These are phyloP conservation scores for Candida oleophila DNA, from an alignment of 805 yeast genomes.

Conservation along the genomic window DNA sequence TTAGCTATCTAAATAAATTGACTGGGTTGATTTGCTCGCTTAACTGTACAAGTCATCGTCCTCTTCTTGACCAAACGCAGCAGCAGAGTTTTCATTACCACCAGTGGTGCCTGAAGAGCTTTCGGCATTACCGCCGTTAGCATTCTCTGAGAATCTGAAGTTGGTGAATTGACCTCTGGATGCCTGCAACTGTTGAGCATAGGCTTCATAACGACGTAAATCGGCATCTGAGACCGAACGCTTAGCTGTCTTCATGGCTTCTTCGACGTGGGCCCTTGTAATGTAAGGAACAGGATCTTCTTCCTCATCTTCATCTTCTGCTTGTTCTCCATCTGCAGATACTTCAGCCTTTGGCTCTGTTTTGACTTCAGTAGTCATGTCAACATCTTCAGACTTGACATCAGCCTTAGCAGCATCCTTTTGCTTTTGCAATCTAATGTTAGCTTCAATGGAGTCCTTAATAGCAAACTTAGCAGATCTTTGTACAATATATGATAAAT, in stretches of 20 bases:
- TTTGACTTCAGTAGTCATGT: slow-evolving; percentile 33
- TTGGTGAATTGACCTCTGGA: slow-evolving; percentile 93
- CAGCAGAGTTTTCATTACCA: slow-evolving; percentile 23
- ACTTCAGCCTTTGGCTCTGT: slow-evolving; percentile 23
- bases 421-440: slow-evolving; percentile 30
- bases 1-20: background rate
- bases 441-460: slow-evolving; percentile 94
- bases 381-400: slow-evolving; percentile 45
- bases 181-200: slow-evolving; percentile 93
- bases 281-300: slow-evolving; percentile 96
- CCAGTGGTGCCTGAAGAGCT: slow-evolving; percentile 26
- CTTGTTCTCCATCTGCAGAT: slow-evolving; percentile 36
- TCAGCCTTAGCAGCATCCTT: slow-evolving; percentile 42
- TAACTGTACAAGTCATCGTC: slow-evolving; percentile 15
- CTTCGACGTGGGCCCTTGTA: slow-evolving; percentile 92
- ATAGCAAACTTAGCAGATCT: slow-evolving; percentile 99
- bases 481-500: slow-evolving; percentile 93
- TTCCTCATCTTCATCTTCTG: slow-evolving; percentile 60
- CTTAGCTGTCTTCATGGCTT: slow-evolving; percentile 99
- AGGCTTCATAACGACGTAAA: slow-evolving; percentile 97
- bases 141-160: slow-evolving; percentile 73
- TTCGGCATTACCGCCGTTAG: slow-evolving; percentile 17
- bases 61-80: slow-evolving; percentile 31
- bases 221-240: slow-evolving; percentile 97
- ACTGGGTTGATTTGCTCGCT: background rate